Evolutionary conservation across 371 early-diverging fungal genomes (phyloP), one percentile per base, ranked within the genome.

Genomic region (Mucor plumbeus): DNA sequence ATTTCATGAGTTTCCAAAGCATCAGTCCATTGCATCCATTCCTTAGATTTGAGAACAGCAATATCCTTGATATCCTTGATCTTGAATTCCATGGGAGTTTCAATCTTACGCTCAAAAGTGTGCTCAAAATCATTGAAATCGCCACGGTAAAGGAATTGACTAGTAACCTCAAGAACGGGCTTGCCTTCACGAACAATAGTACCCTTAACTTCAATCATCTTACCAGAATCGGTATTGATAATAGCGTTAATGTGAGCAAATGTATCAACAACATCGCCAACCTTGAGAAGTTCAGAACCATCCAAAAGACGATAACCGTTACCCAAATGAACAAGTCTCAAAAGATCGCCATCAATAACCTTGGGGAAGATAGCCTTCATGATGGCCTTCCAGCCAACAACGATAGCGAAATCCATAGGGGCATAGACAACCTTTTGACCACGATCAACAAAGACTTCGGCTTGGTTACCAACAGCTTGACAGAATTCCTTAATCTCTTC

Each of bases 371-470:
- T 93, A 41, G 96, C 93, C 85, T 93, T 92, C 79, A 95, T 93
- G 66, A 97, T 91, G 31, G 96, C 90, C 76, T 91, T 88, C 98
- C 98, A 97, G 38, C 94, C 96, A 44, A 94, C 94, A 61, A 95
- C 95, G 59, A 96, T 95, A 56, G 95, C 95, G 78, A 91, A 97
- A 82, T 97, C 97, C 89, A 97, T 91, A 44, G 97, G 97, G 26
- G 94, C 95, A 69, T 77, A 84, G 43, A 92, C 79, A 14, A 83
- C 76, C 72, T 83, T 84, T 67, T 85, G 82, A 68, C 86, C 86
- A 60, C 87, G 83, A n/a, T 86, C 87, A 35, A 90, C 85, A 76
- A 95, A 97, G 56, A 91, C 84, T 71, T 95, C 95, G 34, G 96
- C 94, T 72, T 91, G 89, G 82, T 97, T 97, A 69, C 94, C 94